phyloP scores from a whole-genome alignment of 1,284 basidiomycete genomes.

The Heliocybe sulcata region DNA sequence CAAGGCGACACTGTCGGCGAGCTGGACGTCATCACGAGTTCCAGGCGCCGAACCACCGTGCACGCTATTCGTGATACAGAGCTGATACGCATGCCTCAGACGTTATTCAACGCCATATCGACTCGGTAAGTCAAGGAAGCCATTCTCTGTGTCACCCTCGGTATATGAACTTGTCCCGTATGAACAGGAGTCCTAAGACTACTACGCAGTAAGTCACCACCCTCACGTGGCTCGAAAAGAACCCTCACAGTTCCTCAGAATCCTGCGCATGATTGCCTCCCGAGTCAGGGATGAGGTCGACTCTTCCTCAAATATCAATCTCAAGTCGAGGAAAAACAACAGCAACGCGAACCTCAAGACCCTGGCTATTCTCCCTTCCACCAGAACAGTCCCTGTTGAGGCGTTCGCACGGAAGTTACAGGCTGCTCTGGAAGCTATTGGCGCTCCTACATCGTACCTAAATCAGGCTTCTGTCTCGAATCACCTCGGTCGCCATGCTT shows the following conservation, averaged over 20 bases:
- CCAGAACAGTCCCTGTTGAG: conserved; percentile 80
- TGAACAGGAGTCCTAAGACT: conserved; percentile 80
- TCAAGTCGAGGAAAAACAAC: conserved; percentile 53
- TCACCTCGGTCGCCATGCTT: conserved; percentile 88
- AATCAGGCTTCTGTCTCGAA: conserved; percentile 89
- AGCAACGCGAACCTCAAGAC: conserved; percentile 93
- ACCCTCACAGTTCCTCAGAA: conserved; percentile 26
- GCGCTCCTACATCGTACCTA: conserved; percentile 82
- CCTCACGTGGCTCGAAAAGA: neutral
- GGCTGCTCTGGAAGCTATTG: conserved; percentile 79
- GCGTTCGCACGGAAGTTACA: conserved; percentile 88
- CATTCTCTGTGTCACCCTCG: conserved; percentile 1
- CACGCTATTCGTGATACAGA: conserved; percentile 99
- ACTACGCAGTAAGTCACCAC: conserved; percentile 74
- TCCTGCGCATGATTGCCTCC: conserved; percentile 90
- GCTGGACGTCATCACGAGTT: conserved; percentile 95
- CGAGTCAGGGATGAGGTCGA: conserved; percentile 83
- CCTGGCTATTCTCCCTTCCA: conserved; percentile 78
- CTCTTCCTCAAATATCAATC: conserved; percentile 36
- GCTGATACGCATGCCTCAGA: conserved; percentile 95
- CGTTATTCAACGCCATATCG: conserved; percentile 95
- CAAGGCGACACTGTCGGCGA: conserved; percentile 87
- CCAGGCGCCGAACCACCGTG: conserved; percentile 82
- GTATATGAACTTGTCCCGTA: conserved; percentile 1
- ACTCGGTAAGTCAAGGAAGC: conserved; percentile 46